Percentiles rank a stretch among this genome's conserved stretches.
Conservation (phyloP, 2,329 filamentous ascomycete species). For the Annulohypoxylon truncatum region DNA sequence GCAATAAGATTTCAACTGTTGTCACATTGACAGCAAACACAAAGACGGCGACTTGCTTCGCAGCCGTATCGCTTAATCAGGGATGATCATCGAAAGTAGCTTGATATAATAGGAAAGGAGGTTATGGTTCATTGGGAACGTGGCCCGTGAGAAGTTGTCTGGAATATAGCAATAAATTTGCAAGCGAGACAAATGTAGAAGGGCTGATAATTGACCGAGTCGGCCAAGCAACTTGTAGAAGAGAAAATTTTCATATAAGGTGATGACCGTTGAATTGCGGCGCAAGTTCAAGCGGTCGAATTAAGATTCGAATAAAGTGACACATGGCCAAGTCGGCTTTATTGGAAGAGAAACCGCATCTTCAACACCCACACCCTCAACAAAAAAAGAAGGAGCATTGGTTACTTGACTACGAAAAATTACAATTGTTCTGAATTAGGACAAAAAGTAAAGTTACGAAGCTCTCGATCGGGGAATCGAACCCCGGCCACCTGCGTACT, state of each 20-base stretch:
- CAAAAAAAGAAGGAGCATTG: neutral
- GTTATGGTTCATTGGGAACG: neutral
- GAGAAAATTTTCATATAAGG: neutral
- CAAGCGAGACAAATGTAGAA: neutral
- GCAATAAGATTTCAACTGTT: slow-evolving; percentile 1
- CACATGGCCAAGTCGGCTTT: neutral
- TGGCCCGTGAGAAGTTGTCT: neutral
- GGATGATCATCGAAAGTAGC: neutral
- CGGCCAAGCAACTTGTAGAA: neutral
- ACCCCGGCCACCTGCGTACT: slow-evolving; percentile 49
- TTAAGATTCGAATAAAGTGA: neutral
- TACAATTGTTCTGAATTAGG: slow-evolving; percentile 5
- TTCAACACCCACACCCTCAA: neutral
- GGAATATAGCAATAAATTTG: neutral
- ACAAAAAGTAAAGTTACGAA: neutral
- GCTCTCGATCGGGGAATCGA: slow-evolving; percentile 53
- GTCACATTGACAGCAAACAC: slow-evolving; percentile 10
- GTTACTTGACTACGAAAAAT: neutral
- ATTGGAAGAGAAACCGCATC: neutral
- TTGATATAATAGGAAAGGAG: neutral
- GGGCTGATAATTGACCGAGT: neutral
- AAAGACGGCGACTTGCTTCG: neutral
- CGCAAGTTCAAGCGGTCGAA: neutral
- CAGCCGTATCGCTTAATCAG: neutral
- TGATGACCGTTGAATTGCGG: neutral